Percentiles rank a stretch among this genome's conserved stretches.
Conservation (phyloP, 495 filamentous ascomycete genomes). For the Penicillium paradoxum region DNA sequence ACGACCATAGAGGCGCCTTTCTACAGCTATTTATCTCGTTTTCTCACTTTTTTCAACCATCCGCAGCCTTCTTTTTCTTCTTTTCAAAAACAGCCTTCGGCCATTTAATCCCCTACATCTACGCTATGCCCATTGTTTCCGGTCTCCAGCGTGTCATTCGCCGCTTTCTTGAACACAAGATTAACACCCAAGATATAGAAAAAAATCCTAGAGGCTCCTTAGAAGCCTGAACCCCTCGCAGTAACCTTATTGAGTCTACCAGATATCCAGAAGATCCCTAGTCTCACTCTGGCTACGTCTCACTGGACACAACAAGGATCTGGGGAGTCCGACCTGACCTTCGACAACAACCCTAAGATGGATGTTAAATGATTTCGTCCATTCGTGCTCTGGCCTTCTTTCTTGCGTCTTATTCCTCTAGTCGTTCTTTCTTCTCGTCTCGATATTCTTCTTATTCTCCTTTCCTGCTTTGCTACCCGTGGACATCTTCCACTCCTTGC, state of each 20-base stretch:
- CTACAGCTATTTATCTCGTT: no score
- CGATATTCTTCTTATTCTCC: no score
- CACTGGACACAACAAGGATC: background rate
- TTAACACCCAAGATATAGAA: background rate
- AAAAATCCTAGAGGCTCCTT: background rate
- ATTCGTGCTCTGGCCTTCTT: background rate
- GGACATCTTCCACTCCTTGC: background rate
- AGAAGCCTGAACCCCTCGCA: background rate
- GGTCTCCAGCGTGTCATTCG: background rate
- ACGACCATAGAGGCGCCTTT: no score
- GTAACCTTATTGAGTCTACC: background rate
- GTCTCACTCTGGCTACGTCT: background rate
- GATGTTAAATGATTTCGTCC: background rate
- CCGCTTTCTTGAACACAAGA: background rate
- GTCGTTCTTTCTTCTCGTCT: no score
- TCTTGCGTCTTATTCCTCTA: no score
- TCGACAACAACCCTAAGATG: background rate
- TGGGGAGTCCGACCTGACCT: background rate
- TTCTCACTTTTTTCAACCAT: background rate
- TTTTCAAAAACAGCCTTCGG: no score
- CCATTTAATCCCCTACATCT: no score
- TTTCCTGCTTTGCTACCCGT: no score
- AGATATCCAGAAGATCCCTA: background rate
- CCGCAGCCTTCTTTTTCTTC: background rate
- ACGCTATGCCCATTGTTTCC: background rate